Percentiles rank a stretch among this genome's conserved stretches.
Conservation (phyloP, 345 rosid genomes). For the Erodium maritimum region DNA sequence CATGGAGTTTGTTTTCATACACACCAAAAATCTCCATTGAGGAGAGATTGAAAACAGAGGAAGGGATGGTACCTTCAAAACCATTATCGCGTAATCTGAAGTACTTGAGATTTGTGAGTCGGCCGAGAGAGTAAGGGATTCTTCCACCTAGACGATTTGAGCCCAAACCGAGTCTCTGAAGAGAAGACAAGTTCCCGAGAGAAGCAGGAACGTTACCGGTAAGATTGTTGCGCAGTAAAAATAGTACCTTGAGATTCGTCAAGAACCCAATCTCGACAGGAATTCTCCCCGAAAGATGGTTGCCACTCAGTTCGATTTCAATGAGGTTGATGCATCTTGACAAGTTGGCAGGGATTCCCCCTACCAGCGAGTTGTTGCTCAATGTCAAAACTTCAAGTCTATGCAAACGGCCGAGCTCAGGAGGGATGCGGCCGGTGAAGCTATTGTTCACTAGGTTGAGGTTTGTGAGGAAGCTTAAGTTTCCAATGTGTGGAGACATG, state of each 20-base stretch:
- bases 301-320: slow-evolving; percentile 2
- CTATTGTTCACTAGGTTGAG: slow-evolving; percentile 14
- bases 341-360: no score
- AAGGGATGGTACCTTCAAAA: slow-evolving; percentile 17
- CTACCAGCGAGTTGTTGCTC: slow-evolving; percentile 5
- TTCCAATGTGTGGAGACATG: slow-evolving; percentile 12
- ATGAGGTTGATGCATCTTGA: slow-evolving; percentile 13
- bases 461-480: background rate
- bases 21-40: slow-evolving; percentile 14
- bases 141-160: slow-evolving; percentile 13
- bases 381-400: slow-evolving; percentile 10
- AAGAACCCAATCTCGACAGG: slow-evolving; percentile 9
- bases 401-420: slow-evolving; percentile 14
- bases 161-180: slow-evolving; percentile 6
- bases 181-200: no score
- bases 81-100: slow-evolving; percentile 15
- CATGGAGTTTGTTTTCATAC: slow-evolving; percentile 1
- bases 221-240: background rate
- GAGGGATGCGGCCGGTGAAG: slow-evolving; percentile 18
- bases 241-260: slow-evolving; percentile 10
- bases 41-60: slow-evolving; percentile 12
- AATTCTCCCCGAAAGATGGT: slow-evolving; percentile 15
- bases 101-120: slow-evolving; percentile 9
- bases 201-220: slow-evolving; percentile 18
- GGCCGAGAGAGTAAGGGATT: slow-evolving; percentile 11